Conservation (phyloP, 257 asterid species). For the Petrea volubilis region DNA sequence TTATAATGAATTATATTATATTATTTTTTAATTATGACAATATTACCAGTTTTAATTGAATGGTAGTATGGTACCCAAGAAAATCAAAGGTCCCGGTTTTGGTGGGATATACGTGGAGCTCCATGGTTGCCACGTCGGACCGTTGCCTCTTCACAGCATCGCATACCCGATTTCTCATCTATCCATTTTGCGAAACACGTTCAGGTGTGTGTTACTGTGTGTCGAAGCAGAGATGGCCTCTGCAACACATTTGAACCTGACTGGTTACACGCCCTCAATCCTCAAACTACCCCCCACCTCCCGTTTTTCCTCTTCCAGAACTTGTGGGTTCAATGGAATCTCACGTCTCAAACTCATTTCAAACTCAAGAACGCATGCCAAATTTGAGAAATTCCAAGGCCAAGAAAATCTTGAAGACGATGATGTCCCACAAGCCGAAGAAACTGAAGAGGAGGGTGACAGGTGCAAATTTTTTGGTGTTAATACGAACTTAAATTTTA, state of each 20-base stretch:
- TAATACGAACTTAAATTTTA: background rate
- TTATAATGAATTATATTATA: too few relatives aligned
- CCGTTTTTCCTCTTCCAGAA: slow-evolving; percentile 29
- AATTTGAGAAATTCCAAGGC: slow-evolving; percentile 75
- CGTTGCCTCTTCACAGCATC: background rate
- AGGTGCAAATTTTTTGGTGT: slow-evolving; percentile 34
- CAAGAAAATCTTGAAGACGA: slow-evolving; percentile 41
- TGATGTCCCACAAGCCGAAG: slow-evolving; percentile 23
- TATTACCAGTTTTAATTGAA: too few relatives aligned
- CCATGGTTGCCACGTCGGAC: background rate
- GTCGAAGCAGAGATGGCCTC: slow-evolving; percentile 54
- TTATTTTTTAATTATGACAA: too few relatives aligned
- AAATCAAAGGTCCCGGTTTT: background rate
- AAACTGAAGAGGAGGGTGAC: slow-evolving; percentile 79
- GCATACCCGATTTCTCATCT: background rate
- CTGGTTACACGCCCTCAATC: slow-evolving; percentile 35
- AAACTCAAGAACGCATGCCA: slow-evolving; percentile 49
- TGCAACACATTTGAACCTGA: slow-evolving; percentile 36
- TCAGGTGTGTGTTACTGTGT: background rate
- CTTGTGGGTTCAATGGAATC: slow-evolving; percentile 23
- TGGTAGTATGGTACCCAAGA: too few relatives aligned
- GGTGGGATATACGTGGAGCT: slow-evolving; percentile 8
- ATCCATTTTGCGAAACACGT: background rate
- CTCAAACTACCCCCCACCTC: slow-evolving; percentile 37
- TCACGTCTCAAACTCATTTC: slow-evolving; percentile 26